These are phyloP conservation scores for Psidium guajava DNA, from an alignment of 345 rosid species.

Conservation along the genomic window DNA sequence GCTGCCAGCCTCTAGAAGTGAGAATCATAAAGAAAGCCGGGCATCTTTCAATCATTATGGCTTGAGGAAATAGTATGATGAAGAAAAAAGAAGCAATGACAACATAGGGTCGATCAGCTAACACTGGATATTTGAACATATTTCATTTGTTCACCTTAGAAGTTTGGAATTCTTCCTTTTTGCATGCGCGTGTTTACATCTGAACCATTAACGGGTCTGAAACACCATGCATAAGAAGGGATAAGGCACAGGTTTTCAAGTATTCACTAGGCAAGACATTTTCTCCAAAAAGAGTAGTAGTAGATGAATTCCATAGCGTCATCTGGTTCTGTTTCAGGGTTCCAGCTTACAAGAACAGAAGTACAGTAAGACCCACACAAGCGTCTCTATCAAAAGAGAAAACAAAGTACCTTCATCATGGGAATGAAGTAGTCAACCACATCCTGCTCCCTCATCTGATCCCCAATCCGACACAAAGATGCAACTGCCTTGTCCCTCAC, in stretches of 20 bases:
- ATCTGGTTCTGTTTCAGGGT: background rate
- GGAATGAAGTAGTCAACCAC: conserved; percentile 71
- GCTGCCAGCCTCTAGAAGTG: conserved; percentile 72
- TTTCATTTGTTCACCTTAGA: background rate
- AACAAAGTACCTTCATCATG: conserved; percentile 53
- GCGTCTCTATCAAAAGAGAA: background rate
- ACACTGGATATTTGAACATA: background rate
- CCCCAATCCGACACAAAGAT: conserved; percentile 72
- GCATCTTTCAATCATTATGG: background rate
- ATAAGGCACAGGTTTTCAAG: background rate
- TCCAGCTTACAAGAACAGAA: background rate
- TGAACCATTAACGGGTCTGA: background rate
- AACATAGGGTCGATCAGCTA: background rate
- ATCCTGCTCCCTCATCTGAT: conserved; percentile 84
- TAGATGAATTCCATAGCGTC: background rate
- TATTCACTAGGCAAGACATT: background rate
- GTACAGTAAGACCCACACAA: background rate
- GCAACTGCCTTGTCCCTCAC: conserved; percentile 88
- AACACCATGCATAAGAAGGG: background rate
- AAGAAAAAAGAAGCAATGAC: background rate
- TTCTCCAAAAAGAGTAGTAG: background rate
- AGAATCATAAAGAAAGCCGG: background rate
- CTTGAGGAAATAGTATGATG: background rate
- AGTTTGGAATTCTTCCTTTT: background rate
- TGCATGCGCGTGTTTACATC: background rate